These are phyloP conservation scores for Hemileia vastatrix DNA, from an alignment of 1,284 basidiomycete species.

Conservation along the genomic window DNA sequence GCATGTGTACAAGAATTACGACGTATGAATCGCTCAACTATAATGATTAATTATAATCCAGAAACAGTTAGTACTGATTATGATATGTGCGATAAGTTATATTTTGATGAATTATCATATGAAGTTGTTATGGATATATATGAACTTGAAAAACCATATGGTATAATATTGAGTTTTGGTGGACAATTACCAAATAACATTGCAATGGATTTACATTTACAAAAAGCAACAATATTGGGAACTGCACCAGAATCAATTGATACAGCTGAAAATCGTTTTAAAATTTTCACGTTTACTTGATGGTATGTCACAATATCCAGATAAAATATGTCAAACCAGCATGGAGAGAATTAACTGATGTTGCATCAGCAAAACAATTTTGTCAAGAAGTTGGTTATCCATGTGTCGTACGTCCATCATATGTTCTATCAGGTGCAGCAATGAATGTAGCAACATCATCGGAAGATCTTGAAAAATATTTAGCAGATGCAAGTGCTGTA, in stretches of 20 bases:
- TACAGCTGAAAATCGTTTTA: slow-evolving; percentile 96
- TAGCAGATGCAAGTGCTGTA: slow-evolving; percentile 86
- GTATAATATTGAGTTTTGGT: slow-evolving; percentile 93
- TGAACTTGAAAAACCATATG: slow-evolving; percentile 75
- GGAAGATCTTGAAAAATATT: slow-evolving; percentile 79
- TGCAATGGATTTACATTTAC: slow-evolving; percentile 78
- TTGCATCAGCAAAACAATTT: slow-evolving; percentile 75
- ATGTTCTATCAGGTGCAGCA: slow-evolving; percentile 92
- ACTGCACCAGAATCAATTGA: slow-evolving; percentile 99
- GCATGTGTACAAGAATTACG: slow-evolving; percentile 89
- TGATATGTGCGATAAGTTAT: slow-evolving; percentile 93
- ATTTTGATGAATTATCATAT: slow-evolving; percentile 95
- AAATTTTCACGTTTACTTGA: too few species aligned
- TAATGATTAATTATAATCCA: slow-evolving; percentile 99
- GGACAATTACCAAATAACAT: slow-evolving; percentile 98
- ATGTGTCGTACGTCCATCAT: slow-evolving; percentile 90
- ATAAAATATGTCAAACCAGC: slow-evolving; percentile 93
- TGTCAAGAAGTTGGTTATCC: slow-evolving; percentile 87
- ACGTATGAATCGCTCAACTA: slow-evolving; percentile 79
- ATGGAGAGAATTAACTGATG: slow-evolving; percentile 92
- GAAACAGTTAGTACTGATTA: slow-evolving; percentile 99
- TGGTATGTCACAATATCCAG: slow-evolving; percentile 84
- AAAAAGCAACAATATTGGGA: slow-evolving; percentile 95
- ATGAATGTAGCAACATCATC: slow-evolving; percentile 97
- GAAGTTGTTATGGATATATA: slow-evolving; percentile 97